Conservation (phyloP, 2,329 filamentous ascomycete genomes). For the Xylariales sp. region DNA sequence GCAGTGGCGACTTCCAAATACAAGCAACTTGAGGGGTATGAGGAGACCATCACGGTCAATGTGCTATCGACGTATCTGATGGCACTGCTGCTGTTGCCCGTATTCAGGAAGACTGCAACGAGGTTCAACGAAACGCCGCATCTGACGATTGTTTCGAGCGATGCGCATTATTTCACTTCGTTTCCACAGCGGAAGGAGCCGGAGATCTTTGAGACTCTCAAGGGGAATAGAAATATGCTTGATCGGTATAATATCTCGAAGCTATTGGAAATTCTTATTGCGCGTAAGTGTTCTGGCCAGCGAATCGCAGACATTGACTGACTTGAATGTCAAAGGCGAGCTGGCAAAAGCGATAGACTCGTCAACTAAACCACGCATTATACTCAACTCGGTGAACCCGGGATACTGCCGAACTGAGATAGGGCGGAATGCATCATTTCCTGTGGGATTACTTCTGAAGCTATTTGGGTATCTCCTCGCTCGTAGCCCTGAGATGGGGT, state of each 20-base stretch:
- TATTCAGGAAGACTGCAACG: conserved; percentile 30
- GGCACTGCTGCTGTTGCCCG: conserved; percentile 36
- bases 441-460: conserved; percentile 18
- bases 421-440: conserved; percentile 27
- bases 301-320: neutral
- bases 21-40: conserved; percentile 7
- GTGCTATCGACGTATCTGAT: conserved; percentile 41
- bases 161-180: conserved; percentile 25
- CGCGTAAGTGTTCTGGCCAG: conserved; percentile 14
- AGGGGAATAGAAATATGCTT: conserved; percentile 18
- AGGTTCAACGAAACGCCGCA: conserved; percentile 28
- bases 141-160: conserved; percentile 34
- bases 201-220: conserved; percentile 29
- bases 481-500: conserved; percentile 33
- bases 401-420: conserved; percentile 36
- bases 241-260: conserved; percentile 32
- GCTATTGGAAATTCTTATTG: conserved; percentile 27
- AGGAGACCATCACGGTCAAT: conserved; percentile 35
- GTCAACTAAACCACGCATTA: conserved; percentile 27
- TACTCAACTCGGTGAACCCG: conserved; percentile 35
- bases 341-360: conserved; percentile 29
- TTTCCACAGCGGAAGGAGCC: conserved; percentile 28
- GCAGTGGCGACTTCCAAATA: neutral
- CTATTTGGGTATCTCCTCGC: conserved; percentile 20
- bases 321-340: conserved; percentile 5